A percentile compares a stretch with the other conserved stretches of the same genome.
Conservation (phyloP, 129 eudicot genomes). For the Apium graveolens region DNA sequence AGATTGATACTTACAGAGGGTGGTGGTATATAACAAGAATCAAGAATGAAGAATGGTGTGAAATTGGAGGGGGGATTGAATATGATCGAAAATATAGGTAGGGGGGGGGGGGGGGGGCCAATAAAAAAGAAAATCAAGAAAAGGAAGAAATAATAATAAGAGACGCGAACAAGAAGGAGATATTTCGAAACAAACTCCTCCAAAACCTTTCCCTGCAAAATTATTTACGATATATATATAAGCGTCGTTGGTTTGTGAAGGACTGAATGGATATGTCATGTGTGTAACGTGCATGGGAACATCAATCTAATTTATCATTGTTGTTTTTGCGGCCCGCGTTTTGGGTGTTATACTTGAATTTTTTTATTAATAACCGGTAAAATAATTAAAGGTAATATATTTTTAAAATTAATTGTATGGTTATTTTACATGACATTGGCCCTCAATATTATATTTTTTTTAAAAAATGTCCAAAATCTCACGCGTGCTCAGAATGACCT, state of each 20-base stretch:
- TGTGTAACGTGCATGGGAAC: background rate
- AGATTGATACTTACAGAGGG: constrained; percentile 2
- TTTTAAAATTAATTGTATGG: no score
- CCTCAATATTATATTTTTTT: no score
- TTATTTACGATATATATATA: background rate
- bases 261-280: background rate
- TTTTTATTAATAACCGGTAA: no score
- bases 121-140: background rate
- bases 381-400: no score
- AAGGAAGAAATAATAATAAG: background rate
- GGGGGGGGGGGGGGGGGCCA: no score
- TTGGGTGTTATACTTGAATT: background rate
- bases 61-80: background rate
- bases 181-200: constrained; percentile 7
- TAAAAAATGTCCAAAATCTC: no score
- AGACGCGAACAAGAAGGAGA: constrained; percentile 14
- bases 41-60: background rate
- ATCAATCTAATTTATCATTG: background rate
- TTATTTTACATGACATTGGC: no score
- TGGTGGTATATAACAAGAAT: background rate
- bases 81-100: background rate
- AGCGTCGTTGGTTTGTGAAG: background rate
- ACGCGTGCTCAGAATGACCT: no score
- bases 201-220: background rate
- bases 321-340: background rate